These are phyloP conservation scores for Trichoderma cornu-damae DNA, from an alignment of 2,329 filamentous ascomycete species.

Conservation along the genomic window DNA sequence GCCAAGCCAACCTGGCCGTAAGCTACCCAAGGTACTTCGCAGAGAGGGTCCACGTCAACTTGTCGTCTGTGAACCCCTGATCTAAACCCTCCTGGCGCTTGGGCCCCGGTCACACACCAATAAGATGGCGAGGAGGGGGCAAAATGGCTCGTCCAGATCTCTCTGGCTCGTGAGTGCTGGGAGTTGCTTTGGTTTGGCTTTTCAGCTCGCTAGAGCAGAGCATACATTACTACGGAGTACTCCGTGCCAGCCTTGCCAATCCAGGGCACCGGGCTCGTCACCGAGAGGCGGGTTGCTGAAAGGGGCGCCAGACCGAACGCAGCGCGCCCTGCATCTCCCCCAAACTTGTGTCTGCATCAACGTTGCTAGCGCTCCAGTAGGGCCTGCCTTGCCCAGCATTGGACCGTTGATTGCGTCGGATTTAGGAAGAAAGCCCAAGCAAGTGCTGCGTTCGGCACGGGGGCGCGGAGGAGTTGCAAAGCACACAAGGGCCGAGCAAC, in stretches of 20 bases:
- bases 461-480: too few species aligned
- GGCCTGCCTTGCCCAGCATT: background rate
- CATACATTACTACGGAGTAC: too few species aligned
- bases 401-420: background rate
- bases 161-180: background rate
- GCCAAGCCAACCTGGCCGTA: slow-evolving; percentile 5
- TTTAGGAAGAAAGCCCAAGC: background rate
- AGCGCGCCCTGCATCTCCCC: background rate
- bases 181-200: background rate
- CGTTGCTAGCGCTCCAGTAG: background rate
- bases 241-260: slow-evolving; percentile 5
- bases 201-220: slow-evolving; percentile 13
- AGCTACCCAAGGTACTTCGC: background rate
- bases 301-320: background rate
- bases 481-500: background rate
- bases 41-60: slow-evolving; percentile 17
- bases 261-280: too few species aligned
- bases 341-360: too few species aligned
- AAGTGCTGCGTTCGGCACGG: background rate
- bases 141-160: slow-evolving; percentile 5
- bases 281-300: background rate
- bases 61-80: slow-evolving; percentile 20
- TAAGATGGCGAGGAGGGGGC: background rate
- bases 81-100: slow-evolving; percentile 9
- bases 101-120: slow-evolving; percentile 9